Conservation (phyloP, 2,329 filamentous ascomycete genomes). For the Magnaporthiopsis poae region DNA sequence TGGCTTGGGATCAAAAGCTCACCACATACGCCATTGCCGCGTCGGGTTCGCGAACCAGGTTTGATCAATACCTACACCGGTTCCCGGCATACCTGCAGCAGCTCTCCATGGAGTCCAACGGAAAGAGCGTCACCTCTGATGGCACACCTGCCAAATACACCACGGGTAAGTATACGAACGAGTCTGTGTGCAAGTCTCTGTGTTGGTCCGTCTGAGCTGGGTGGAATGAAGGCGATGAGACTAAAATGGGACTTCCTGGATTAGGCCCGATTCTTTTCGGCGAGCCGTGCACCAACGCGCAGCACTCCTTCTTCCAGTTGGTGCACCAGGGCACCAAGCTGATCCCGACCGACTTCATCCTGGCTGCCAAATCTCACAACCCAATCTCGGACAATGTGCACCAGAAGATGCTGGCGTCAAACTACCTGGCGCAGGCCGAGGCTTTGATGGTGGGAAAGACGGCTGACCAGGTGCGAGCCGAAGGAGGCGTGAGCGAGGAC, state of each 20-base stretch:
- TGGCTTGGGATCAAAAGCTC: neutral
- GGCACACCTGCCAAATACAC: slow-evolving; percentile 91
- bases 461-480: slow-evolving; percentile 65
- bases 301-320: slow-evolving; percentile 99
- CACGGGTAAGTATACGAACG: slow-evolving; percentile 44
- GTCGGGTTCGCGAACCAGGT: slow-evolving; percentile 39
- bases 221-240: neutral
- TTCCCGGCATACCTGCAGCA: slow-evolving; percentile 99
- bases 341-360: slow-evolving; percentile 94
- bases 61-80: slow-evolving; percentile 97
- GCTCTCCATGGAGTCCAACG: slow-evolving; percentile 98
- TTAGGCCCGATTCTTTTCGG: slow-evolving; percentile 80
- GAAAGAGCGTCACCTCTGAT: slow-evolving; percentile 89
- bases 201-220: too few species aligned
- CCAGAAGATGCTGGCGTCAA: slow-evolving; percentile 90
- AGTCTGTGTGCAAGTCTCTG: neutral
- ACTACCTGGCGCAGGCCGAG: slow-evolving; percentile 84
- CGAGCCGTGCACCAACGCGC: slow-evolving; percentile 95
- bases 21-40: neutral
- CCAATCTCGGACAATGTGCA: slow-evolving; percentile 84
- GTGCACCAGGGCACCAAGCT: slow-evolving; percentile 98
- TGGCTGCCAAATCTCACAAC: slow-evolving; percentile 95
- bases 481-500: slow-evolving; percentile 56
- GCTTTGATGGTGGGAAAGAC: slow-evolving; percentile 87
- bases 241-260: neutral